Percentiles rank a stretch among this genome's conserved stretches.
Conservation (phyloP, 1,284 basidiomycete species). For the Agaricales sp. region DNA sequence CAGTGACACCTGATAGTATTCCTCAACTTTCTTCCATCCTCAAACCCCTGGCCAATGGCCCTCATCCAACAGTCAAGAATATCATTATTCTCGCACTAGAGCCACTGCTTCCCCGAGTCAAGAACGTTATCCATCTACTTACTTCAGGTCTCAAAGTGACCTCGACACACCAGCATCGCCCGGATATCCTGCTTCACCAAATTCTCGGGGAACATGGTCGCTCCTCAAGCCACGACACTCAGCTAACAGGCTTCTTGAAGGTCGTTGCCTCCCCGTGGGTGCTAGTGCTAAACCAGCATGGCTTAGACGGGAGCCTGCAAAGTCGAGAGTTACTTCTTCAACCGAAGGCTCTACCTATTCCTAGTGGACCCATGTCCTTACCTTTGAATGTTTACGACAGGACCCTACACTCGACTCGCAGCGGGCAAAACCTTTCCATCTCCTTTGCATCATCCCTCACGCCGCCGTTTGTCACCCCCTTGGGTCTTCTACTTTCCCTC, state of each 20-base stretch:
- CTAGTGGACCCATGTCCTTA: slow-evolving; percentile 29
- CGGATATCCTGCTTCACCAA: slow-evolving; percentile 32
- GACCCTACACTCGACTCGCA: slow-evolving; percentile 19
- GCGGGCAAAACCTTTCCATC: slow-evolving; percentile 29
- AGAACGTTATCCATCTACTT: slow-evolving; percentile 12
- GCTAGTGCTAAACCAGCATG: slow-evolving; percentile 38
- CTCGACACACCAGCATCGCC: slow-evolving; percentile 18
- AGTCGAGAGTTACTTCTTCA: slow-evolving; percentile 26
- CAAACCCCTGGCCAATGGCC: not conserved
- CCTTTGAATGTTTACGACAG: slow-evolving; percentile 11
- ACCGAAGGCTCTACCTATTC: slow-evolving; percentile 23
- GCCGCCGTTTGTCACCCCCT: slow-evolving; percentile 20
- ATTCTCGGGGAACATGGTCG: slow-evolving; percentile 21
- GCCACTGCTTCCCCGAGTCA: slow-evolving; percentile 22
- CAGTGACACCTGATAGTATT: not conserved
- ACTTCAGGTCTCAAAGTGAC: slow-evolving; percentile 24
- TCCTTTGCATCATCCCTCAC: slow-evolving; percentile 49
- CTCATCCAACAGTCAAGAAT: slow-evolving; percentile 17
- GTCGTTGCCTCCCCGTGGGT: slow-evolving; percentile 32
- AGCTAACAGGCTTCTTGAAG: slow-evolving; percentile 13
- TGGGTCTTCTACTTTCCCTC: slow-evolving; percentile 4
- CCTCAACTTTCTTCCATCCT: not conserved
- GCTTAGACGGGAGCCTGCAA: slow-evolving; percentile 22
- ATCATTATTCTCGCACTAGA: slow-evolving; percentile 39
- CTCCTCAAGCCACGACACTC: slow-evolving; percentile 23